Percentiles rank a stretch among this genome's conserved stretches.
These are phyloP conservation scores for Annulohypoxylon moriforme DNA, from an alignment of 495 filamentous ascomycete species.

Conservation along the genomic window DNA sequence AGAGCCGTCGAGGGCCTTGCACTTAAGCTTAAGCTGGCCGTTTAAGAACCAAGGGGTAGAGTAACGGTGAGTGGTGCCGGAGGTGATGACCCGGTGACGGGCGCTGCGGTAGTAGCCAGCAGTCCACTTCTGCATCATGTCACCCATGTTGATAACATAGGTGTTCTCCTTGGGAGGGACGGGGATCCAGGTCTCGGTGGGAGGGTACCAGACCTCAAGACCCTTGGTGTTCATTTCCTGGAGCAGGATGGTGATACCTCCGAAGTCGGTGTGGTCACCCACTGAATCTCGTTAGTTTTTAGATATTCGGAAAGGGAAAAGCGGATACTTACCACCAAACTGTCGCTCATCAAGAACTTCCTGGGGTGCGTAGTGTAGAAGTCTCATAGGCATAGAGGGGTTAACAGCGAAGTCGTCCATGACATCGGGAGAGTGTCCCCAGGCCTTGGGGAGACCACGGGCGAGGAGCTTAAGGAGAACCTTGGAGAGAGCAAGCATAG, in stretches of 20 bases:
- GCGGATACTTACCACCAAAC: slow-evolving; percentile 50
- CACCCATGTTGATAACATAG: slow-evolving; percentile 61
- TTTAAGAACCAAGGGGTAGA: slow-evolving; percentile 37
- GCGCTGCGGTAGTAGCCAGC: slow-evolving; percentile 39
- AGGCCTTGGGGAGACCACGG: slow-evolving; percentile 55
- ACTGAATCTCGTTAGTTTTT: slow-evolving; percentile 29
- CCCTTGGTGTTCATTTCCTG: slow-evolving; percentile 57
- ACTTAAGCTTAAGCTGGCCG: slow-evolving; percentile 38
- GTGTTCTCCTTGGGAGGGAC: slow-evolving; percentile 52
- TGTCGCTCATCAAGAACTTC: slow-evolving; percentile 50
- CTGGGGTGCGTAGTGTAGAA: slow-evolving; percentile 59
- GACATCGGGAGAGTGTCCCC: slow-evolving; percentile 51
- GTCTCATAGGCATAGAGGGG: slow-evolving; percentile 55
- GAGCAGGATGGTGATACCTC: slow-evolving; percentile 56
- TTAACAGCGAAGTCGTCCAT: slow-evolving; percentile 60
- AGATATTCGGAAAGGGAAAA: background rate
- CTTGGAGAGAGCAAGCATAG: slow-evolving; percentile 50
- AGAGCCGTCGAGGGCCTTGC: slow-evolving; percentile 36
- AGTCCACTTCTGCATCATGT: slow-evolving; percentile 47
- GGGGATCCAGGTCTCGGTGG: slow-evolving; percentile 53
- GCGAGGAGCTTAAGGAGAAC: slow-evolving; percentile 53
- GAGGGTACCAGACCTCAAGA: slow-evolving; percentile 57
- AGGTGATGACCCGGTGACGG: slow-evolving; percentile 39
- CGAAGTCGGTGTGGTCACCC: slow-evolving; percentile 52
- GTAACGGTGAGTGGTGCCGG: slow-evolving; percentile 33